Evolutionary conservation across 306 rosid genomes (phyloP).

Genomic region (Cucurbita argyrosperma): DNA sequence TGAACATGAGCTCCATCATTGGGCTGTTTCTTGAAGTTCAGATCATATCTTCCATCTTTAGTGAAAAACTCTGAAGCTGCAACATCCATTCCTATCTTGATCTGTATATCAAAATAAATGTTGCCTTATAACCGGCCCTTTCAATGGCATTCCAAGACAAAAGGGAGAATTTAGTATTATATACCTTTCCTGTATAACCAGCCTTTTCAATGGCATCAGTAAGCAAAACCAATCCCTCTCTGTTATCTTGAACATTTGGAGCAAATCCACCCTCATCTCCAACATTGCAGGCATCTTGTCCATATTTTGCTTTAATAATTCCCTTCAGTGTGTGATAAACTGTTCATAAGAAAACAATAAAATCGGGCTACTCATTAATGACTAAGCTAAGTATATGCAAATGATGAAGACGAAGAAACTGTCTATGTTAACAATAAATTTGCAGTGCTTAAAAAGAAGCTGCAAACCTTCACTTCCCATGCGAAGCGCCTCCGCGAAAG

Average conservation of each 20-base stretch:
- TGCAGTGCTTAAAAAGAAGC: not conserved
- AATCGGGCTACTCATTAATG: not conserved
- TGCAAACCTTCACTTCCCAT: slow-evolving; percentile 98
- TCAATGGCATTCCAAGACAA: not conserved
- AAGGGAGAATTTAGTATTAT: not conserved
- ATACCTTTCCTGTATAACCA: slow-evolving; percentile 95
- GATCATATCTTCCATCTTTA: slow-evolving; percentile 68
- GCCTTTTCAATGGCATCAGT: slow-evolving; percentile 95
- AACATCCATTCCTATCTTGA: slow-evolving; percentile 99
- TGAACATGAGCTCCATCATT: slow-evolving; percentile 79
- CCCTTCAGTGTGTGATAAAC: slow-evolving; percentile 86
- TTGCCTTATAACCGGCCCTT: not conserved
- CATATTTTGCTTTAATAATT: slow-evolving; percentile 84
- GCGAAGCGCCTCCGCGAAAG: slow-evolving; percentile 78
- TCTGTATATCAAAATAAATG: slow-evolving; percentile 31
- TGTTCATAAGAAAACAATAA: slow-evolving; percentile 16
- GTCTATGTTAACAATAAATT: not conserved
- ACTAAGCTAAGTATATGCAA: not conserved
- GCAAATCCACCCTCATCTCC: slow-evolving; percentile 99
- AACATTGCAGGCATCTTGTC: slow-evolving; percentile 98
- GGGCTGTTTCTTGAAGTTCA: slow-evolving; percentile 85
- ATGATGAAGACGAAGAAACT: not conserved
- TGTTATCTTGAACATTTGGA: slow-evolving; percentile 92
- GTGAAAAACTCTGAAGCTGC: slow-evolving; percentile 93
- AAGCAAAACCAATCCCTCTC: slow-evolving; percentile 86